Base-by-base conservation (phyloP, 805 yeast species). In the Candida morakotiae region DNA sequence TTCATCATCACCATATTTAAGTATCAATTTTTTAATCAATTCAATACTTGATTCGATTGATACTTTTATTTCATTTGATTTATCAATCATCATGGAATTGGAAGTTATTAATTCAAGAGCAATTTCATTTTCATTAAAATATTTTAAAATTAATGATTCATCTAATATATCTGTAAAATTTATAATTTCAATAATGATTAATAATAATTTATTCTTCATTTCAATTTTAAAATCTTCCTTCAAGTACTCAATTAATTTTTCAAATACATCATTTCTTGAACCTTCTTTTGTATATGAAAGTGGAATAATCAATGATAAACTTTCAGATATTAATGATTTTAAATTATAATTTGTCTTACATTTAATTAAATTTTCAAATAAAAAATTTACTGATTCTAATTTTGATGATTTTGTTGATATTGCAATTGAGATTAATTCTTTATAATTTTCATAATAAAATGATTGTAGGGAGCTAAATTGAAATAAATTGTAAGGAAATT, bases 211-310 rank as follows among this genome's bases (percentile, higher is more conserved):
- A 10, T 49, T 48, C 21, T 40, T 37, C 28, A 62, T 38, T 11
- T 58, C 59, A 3, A 28, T 26, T 27, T 51, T 54, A 35, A 48
- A 60, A 3, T 31, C 23, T 1, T 46, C 44, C n/a, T 51, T 51
- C 17, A 60, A 46, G 4, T 39, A 15, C 2, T 26, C 9, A 13
- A 42, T 26, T 42, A 49, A 22, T 7, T 27, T 23, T 4, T 45
- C 49, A 24, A 58, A 62, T 0, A 69, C 47, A 4, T 55, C 56
- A 35, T 59, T 53, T 39, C 71, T 49, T 1, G 53, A 34, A 0
- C 79, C 77, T 23, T 51, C 52, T 10, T 51, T 53, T 0, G 73
- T 53, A 43, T 59, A 75, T 0, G 77, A 56, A 15, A 76, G 45
- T 0, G 81, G 67, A 1, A 78, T 55, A 0, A 66, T 46, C n/a